Evolutionary conservation across 306 rosid species (phyloP).

Genomic region (Glycine soja): DNA sequence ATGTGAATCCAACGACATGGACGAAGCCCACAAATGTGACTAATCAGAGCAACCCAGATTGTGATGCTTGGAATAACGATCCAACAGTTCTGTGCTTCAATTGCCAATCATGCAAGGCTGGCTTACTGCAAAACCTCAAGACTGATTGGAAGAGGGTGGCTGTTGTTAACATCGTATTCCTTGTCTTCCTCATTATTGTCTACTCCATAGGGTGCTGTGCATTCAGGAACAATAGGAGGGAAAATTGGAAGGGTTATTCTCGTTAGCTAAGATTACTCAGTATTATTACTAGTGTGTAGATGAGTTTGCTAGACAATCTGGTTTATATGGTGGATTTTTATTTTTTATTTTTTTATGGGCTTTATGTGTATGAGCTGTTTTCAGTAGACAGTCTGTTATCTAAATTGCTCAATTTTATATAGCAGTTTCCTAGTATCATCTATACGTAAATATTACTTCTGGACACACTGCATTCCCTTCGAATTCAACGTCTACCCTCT

Average conservation of each 20-base stretch:
- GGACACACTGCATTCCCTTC: too few species aligned
- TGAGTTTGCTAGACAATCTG: conserved; percentile 34
- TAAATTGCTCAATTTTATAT: conserved; percentile 34
- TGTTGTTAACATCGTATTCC: conserved; percentile 60
- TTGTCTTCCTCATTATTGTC: conserved; percentile 70
- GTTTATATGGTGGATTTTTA: conserved; percentile 28
- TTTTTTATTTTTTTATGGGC: neutral
- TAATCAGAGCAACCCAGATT: conserved; percentile 51
- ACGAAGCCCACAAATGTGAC: neutral
- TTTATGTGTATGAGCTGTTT: neutral
- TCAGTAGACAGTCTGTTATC: conserved; percentile 41
- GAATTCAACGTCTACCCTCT: too few species aligned
- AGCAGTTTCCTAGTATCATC: neutral
- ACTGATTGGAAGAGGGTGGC: conserved; percentile 76
- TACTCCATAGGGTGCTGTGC: conserved; percentile 87
- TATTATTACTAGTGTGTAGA: conserved; percentile 42
- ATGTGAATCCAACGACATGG: conserved; percentile 60
- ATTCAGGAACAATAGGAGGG: conserved; percentile 74
- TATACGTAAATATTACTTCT: neutral
- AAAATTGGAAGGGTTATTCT: conserved; percentile 49
- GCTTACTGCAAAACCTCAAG: conserved; percentile 73
- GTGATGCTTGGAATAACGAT: conserved; percentile 61
- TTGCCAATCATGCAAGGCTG: conserved; percentile 89
- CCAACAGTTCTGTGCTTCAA: conserved; percentile 60
- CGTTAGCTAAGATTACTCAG: conserved; percentile 3